A percentile compares a stretch with the other conserved stretches of the same genome.
Conservation (phyloP, 345 rosid species). For the Populus pruinosa region DNA sequence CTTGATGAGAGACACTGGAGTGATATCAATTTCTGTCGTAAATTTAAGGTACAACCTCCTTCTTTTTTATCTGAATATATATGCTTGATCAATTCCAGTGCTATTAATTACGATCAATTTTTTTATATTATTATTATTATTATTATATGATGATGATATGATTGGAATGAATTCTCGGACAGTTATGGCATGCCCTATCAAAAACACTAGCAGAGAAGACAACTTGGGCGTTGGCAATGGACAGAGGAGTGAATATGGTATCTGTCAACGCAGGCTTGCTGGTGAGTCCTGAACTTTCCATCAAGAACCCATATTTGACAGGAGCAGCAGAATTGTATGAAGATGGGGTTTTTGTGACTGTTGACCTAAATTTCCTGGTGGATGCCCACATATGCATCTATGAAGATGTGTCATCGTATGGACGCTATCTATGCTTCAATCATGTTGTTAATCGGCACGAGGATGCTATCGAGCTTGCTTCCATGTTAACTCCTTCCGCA, state of each 20-base stretch:
- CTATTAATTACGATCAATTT: background rate
- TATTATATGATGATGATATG: no score
- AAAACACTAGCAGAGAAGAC: conserved; percentile 65
- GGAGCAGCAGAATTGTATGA: conserved; percentile 82
- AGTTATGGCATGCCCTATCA: conserved; percentile 67
- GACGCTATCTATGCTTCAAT: conserved; percentile 64
- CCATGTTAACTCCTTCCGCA: conserved; percentile 28
- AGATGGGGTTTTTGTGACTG: conserved; percentile 55
- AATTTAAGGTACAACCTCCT: conserved; percentile 42
- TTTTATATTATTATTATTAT: no score
- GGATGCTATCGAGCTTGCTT: conserved; percentile 42
- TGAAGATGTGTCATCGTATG: conserved; percentile 53
- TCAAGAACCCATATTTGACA: conserved; percentile 48
- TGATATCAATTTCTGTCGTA: conserved; percentile 44
- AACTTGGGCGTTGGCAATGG: conserved; percentile 82
- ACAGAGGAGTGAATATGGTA: conserved; percentile 59
- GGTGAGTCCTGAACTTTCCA: conserved; percentile 40
- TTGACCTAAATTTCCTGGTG: conserved; percentile 41
- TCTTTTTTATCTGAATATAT: background rate
- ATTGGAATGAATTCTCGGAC: conserved; percentile 1
- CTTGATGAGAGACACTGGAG: conserved; percentile 56
- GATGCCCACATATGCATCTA: conserved; percentile 57
- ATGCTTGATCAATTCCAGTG: background rate
- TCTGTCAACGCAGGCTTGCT: conserved; percentile 54
- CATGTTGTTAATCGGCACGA: conserved; percentile 36